Evolutionary conservation across 805 yeast genomes (phyloP).

Genomic region (Pichia scutulata): DNA sequence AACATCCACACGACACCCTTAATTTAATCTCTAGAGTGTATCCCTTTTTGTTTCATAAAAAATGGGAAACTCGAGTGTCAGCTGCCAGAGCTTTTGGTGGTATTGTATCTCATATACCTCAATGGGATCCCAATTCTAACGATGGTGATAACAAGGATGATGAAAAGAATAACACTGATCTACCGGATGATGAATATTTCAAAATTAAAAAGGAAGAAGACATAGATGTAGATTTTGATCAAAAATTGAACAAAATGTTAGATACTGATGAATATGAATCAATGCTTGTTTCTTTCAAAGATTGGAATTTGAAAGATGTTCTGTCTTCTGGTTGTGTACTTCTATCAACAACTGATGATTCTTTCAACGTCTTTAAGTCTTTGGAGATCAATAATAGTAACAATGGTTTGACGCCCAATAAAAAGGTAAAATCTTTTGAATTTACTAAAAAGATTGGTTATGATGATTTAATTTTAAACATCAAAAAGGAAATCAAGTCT

Average conservation of each 20-base stretch:
- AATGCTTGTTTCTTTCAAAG: constrained; percentile 39
- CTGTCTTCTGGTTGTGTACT: constrained; percentile 46
- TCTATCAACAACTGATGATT: constrained; percentile 55
- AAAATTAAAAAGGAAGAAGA: constrained; percentile 11
- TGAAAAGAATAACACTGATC: constrained; percentile 14
- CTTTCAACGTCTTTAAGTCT: constrained; percentile 18
- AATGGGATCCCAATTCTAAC: constrained; percentile 73
- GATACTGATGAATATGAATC: constrained; percentile 35
- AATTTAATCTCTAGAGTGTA: constrained; percentile 80
- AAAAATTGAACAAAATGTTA: constrained; percentile 28
- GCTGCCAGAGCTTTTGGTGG: constrained; percentile 96
- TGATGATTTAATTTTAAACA: constrained; percentile 11
- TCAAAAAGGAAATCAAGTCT: constrained; percentile 10
- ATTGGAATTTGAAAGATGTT: constrained; percentile 43
- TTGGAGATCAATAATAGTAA: constrained; percentile 3
- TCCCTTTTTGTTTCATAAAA: constrained; percentile 73
- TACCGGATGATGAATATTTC: background rate
- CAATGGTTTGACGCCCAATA: constrained; percentile 4
- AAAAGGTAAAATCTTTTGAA: constrained; percentile 23
- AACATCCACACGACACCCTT: constrained; percentile 88
- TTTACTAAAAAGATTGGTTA: constrained; percentile 26
- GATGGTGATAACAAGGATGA: constrained; percentile 13
- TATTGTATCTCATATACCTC: constrained; percentile 65
- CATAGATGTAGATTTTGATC: constrained; percentile 20
- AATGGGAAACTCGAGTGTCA: constrained; percentile 95